These are phyloP conservation scores for Candida chauliodis DNA, from an alignment of 805 yeast species.

Conservation along the genomic window DNA sequence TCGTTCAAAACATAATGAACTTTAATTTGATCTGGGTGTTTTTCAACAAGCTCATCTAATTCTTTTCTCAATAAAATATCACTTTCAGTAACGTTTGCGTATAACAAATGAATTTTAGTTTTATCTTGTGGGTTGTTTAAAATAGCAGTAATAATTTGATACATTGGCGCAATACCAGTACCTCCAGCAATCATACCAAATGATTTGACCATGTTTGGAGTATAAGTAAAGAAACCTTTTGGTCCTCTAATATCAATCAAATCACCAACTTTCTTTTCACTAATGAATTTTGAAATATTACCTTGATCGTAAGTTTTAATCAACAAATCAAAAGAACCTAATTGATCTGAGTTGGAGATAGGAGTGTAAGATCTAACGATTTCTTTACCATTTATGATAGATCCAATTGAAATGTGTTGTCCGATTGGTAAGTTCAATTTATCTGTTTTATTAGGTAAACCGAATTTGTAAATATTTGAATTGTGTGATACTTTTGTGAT, in stretches of 20 bases:
- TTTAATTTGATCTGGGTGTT: constrained; percentile 56
- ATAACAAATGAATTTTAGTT: constrained; percentile 70
- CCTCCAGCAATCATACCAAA: constrained; percentile 96
- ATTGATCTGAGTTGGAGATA: constrained; percentile 71
- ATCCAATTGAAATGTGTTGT: constrained; percentile 83
- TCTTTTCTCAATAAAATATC: constrained; percentile 82
- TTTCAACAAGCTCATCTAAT: constrained; percentile 59
- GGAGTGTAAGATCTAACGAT: constrained; percentile 89
- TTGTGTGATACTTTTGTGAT: constrained; percentile 77
- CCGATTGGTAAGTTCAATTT: constrained; percentile 89
- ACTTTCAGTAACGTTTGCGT: constrained; percentile 75
- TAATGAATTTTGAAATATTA: constrained; percentile 73
- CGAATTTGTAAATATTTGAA: constrained; percentile 79
- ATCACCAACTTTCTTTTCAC: constrained; percentile 74
- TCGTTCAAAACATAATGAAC: constrained; percentile 74
- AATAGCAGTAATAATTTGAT: constrained; percentile 82
- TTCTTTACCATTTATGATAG: constrained; percentile 73
- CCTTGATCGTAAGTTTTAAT: constrained; percentile 86
- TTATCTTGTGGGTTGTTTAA: constrained; percentile 71
- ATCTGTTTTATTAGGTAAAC: constrained; percentile 70
- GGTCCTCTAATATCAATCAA: constrained; percentile 81
- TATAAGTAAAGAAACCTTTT: constrained; percentile 80
- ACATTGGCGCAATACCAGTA: constrained; percentile 96
- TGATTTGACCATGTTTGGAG: constrained; percentile 69
- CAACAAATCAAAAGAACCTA: constrained; percentile 80